Evolutionary conservation across 768 basidiomycete genomes (phyloP).

Genomic region (Cyclocybe aegerita): DNA sequence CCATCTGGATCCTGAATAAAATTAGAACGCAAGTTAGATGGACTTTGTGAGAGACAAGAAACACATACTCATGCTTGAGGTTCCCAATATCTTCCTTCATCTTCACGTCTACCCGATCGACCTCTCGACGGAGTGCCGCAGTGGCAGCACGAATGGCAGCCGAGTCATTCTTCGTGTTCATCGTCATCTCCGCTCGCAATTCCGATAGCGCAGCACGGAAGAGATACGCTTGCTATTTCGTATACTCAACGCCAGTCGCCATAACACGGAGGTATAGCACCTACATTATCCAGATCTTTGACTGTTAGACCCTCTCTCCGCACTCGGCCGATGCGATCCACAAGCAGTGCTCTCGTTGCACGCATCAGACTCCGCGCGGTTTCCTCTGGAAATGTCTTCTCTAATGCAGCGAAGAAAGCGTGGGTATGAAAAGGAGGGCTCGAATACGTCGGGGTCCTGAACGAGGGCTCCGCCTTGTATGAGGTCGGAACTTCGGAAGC

Average conservation of each 20-base stretch:
- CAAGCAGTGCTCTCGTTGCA: conserved; percentile 76
- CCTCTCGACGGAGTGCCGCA: conserved; percentile 78
- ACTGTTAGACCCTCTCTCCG: conserved; percentile 66
- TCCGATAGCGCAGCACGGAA: conserved; percentile 94
- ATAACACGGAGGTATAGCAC: conserved; percentile 23
- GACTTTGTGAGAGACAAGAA: neutral
- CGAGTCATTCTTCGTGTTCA: conserved; percentile 81
- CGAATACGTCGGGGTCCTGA: conserved; percentile 42
- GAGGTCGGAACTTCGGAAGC: conserved; percentile 18
- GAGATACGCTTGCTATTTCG: conserved; percentile 84
- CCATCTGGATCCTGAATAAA: conserved; percentile 85
- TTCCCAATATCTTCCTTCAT: conserved; percentile 92
- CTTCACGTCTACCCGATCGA: conserved; percentile 81
- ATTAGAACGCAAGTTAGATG: conserved; percentile 2
- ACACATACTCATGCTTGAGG: conserved; percentile 87
- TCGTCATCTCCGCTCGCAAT: conserved; percentile 80
- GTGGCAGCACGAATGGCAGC: conserved; percentile 78
- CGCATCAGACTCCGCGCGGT: conserved; percentile 82
- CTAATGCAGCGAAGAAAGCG: conserved; percentile 68
- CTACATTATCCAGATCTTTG: conserved; percentile 82
- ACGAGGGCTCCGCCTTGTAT: conserved; percentile 16
- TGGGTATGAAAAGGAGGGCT: conserved; percentile 85
- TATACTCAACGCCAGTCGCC: neutral
- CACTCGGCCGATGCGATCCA: conserved; percentile 73
- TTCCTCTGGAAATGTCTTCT: conserved; percentile 70